Evolutionary conservation across 202 grass and related monocot species (phyloP), one percentile per base, ranked within the genome.

Genomic region (Alloteropsis angusta): DNA sequence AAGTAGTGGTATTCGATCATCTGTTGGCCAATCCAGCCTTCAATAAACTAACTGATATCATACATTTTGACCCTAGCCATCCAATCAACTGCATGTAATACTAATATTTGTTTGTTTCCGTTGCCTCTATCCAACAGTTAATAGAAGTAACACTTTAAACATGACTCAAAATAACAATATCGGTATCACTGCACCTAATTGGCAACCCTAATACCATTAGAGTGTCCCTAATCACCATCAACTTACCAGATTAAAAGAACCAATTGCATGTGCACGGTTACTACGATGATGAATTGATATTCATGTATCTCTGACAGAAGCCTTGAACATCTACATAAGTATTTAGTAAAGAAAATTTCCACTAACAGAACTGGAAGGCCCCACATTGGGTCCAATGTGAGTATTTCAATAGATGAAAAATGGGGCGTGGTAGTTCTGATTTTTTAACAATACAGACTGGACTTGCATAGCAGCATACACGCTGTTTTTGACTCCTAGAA

Each of bases 21-120:
- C 18, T 34, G 9, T 47, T 77, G 23, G 49, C 16, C 46, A 71
- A 68, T 71, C 50, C 47, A 63, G 5, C 26, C 17, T 65, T 17
- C 4, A 54, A 72, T 77, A 82, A 82, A 72, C 15, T 17, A 52
- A 50, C 59, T 36, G 35, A 63, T 62, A 77, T 15, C 30, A 77
- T 8, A 32, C 4, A 12, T n/a, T 34, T 71, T 19, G 45, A 50
- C 35, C 17, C 45, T 71, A n/a, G 45, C 7, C 4, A 52, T 50
- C 44, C 68, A 49, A 50, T 50, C 9, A 71, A 49, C 46, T 52
- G 45, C 28, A 49, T 35, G 44, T 71, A 71, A n/a, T 34, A 45
- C 52, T 11, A 30, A 30, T 47, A n/a, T 64, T 50, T 25, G 35
- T 55, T 50, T 48, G 60, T 34, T 14, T 26, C n/a, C n/a, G 46